A percentile compares a stretch with the other conserved stretches of the same genome.
phyloP scores from a whole-genome alignment of 164 flowering plant species.

The Sextonia rubra region DNA sequence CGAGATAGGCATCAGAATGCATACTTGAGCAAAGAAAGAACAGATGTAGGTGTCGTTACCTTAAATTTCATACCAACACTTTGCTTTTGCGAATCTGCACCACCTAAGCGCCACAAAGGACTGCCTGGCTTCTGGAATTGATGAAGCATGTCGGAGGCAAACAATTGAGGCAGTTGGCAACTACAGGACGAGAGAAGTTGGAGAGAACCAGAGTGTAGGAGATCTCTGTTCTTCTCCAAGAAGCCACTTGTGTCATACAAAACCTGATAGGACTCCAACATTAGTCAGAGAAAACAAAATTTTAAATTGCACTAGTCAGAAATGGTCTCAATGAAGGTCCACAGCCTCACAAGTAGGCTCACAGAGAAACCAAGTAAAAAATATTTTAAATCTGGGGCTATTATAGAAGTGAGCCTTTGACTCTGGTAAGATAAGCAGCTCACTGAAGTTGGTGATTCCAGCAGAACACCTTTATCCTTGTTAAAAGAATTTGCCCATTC shows the following conservation, averaged over 20 bases:
- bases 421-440: neutral
- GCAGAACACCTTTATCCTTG: neutral
- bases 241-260: conserved; percentile 73
- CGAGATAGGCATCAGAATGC: too few species aligned
- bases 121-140: conserved; percentile 28
- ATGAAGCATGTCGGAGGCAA: conserved; percentile 46
- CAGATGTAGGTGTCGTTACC: conserved; percentile 34
- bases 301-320: neutral
- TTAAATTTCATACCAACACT: conserved; percentile 78
- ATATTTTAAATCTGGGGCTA: neutral
- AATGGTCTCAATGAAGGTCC: neutral
- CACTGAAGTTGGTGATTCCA: neutral
- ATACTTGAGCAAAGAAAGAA: too few species aligned
- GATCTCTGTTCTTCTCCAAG: conserved; percentile 92
- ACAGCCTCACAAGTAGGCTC: neutral
- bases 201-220: conserved; percentile 47
- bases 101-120: conserved; percentile 22
- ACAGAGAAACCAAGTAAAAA: neutral
- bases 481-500: neutral
- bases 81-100: conserved; percentile 45
- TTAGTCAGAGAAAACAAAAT: conserved; percentile 4
- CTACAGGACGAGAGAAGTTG: conserved; percentile 68
- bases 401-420: neutral
- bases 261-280: conserved; percentile 45
- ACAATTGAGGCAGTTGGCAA: conserved; percentile 42